Conservation (phyloP, 306 rosid genomes). For the Astragalus glycyphyllos region DNA sequence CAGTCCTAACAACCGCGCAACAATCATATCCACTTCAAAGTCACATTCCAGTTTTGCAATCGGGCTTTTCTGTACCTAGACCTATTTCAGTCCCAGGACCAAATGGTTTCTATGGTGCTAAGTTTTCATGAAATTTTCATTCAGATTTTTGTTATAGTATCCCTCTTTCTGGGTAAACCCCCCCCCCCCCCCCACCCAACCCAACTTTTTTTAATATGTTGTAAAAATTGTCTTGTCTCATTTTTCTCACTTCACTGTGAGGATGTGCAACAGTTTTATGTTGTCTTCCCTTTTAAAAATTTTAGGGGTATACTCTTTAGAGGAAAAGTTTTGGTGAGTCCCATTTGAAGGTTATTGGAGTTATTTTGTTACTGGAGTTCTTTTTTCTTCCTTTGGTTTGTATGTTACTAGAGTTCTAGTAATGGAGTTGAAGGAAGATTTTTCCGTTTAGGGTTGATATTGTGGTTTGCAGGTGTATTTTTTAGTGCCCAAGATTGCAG, state of each 20-base stretch:
- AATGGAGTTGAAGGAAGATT: slow-evolving; percentile 15
- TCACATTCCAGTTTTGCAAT: slow-evolving; percentile 67
- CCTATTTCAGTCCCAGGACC: slow-evolving; percentile 66
- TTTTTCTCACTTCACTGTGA: slow-evolving; percentile 19
- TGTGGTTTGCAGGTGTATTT: slow-evolving; percentile 33
- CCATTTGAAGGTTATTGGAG: slow-evolving; percentile 19
- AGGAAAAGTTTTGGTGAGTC: slow-evolving; percentile 28
- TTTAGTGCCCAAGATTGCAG: too few species aligned
- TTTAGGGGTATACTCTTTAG: slow-evolving; percentile 35
- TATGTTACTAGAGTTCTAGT: too few species aligned
- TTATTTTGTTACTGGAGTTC: too few species aligned
- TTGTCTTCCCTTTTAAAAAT: slow-evolving; percentile 19
- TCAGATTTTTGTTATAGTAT: slow-evolving; percentile 26
- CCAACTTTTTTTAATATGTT: neutral
- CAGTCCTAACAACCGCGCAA: slow-evolving; percentile 57
- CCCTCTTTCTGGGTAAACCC: slow-evolving; percentile 13
- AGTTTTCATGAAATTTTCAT: slow-evolving; percentile 49
- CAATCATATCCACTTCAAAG: slow-evolving; percentile 68
- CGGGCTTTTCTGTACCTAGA: slow-evolving; percentile 54
- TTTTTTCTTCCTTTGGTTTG: too few species aligned
- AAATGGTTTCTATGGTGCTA: slow-evolving; percentile 53
- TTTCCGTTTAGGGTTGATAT: slow-evolving; percentile 32
- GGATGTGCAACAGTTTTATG: slow-evolving; percentile 44
- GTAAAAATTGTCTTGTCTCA: slow-evolving; percentile 46
- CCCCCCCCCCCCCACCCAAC: too few species aligned